Evolutionary conservation across 441 rosid species (phyloP).

Genomic region (Pelargonium citronellum): DNA sequence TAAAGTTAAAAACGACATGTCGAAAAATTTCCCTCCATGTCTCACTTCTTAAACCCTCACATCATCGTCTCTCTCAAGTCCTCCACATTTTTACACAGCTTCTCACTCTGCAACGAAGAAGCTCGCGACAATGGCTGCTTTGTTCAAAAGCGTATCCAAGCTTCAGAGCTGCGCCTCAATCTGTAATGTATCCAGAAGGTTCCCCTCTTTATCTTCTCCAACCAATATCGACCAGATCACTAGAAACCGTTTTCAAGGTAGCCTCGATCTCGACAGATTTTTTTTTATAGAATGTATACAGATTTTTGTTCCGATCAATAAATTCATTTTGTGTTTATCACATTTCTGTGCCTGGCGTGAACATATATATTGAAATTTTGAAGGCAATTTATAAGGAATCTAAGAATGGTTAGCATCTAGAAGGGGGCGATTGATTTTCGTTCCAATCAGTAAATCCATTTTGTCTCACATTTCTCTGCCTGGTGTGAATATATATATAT

Average conservation of each 20-base stretch:
- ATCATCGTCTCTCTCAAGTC: slow-evolving; percentile 10
- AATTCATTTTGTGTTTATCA: background rate
- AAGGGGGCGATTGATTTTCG: too few relatives aligned
- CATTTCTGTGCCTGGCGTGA: background rate
- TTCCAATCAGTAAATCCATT: too few relatives aligned
- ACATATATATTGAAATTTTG: too few relatives aligned
- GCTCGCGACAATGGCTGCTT: slow-evolving; percentile 29
- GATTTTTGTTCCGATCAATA: background rate
- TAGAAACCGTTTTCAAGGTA: slow-evolving; percentile 41
- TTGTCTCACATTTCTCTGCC: too few relatives aligned
- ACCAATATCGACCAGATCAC: slow-evolving; percentile 19
- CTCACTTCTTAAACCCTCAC: background rate
- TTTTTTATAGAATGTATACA: background rate
- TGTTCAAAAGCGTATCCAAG: slow-evolving; percentile 31
- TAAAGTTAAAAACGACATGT: background rate
- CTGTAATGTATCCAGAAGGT: slow-evolving; percentile 23
- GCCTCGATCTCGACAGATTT: slow-evolving; percentile 6
- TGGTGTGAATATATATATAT: too few relatives aligned
- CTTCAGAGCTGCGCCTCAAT: slow-evolving; percentile 24
- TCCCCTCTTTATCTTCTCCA: slow-evolving; percentile 29
- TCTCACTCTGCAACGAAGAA: slow-evolving; percentile 13
- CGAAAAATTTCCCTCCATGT: background rate
- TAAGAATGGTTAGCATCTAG: too few relatives aligned
- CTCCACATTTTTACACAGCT: slow-evolving; percentile 11
- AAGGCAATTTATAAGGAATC: too few relatives aligned